Evolutionary conservation across 164 flowering plant species (phyloP).

Genomic region (Magnolia kwangsiensis): DNA sequence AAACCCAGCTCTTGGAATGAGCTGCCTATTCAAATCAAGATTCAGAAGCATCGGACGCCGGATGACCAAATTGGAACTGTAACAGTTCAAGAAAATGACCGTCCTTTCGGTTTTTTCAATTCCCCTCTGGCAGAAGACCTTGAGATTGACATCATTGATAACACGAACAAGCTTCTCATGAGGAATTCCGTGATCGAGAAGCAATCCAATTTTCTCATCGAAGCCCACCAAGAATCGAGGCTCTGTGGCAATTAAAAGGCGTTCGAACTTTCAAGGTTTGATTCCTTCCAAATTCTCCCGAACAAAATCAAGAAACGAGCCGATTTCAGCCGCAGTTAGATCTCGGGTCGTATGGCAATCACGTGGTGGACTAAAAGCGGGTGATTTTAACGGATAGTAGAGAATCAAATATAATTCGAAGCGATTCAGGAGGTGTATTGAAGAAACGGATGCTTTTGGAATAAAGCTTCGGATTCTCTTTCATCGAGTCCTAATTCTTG

Average conservation of each 20-base stretch:
- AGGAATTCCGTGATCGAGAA: conserved; percentile 50
- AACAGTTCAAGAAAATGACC: conserved; percentile 46
- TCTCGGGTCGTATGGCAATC: conserved; percentile 41
- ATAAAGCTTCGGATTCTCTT: background rate
- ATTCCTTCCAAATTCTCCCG: conserved; percentile 37
- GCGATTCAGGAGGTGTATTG: conserved; percentile 14
- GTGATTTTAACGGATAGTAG: conserved; percentile 43
- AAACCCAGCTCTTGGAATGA: conserved; percentile 46
- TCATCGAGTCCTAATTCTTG: conserved; percentile 10
- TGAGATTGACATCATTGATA: conserved; percentile 52
- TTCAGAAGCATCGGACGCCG: conserved; percentile 53
- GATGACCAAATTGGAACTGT: conserved; percentile 43
- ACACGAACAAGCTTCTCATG: conserved; percentile 44
- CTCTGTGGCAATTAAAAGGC: conserved; percentile 34
- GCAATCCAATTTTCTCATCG: conserved; percentile 42
- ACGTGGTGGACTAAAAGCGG: conserved; percentile 32
- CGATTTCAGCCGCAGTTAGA: conserved; percentile 53
- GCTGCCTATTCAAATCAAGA: conserved; percentile 50
- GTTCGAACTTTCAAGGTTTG: conserved; percentile 42
- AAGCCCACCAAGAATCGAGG: conserved; percentile 49
- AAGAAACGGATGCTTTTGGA: background rate
- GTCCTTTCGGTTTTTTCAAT: conserved; percentile 46
- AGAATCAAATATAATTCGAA: conserved; percentile 34
- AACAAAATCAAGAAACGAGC: conserved; percentile 34
- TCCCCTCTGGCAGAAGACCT: conserved; percentile 51